These are phyloP conservation scores for Cladorrhinum sp. DNA, from an alignment of 2,329 filamentous ascomycete species.

Conservation along the genomic window DNA sequence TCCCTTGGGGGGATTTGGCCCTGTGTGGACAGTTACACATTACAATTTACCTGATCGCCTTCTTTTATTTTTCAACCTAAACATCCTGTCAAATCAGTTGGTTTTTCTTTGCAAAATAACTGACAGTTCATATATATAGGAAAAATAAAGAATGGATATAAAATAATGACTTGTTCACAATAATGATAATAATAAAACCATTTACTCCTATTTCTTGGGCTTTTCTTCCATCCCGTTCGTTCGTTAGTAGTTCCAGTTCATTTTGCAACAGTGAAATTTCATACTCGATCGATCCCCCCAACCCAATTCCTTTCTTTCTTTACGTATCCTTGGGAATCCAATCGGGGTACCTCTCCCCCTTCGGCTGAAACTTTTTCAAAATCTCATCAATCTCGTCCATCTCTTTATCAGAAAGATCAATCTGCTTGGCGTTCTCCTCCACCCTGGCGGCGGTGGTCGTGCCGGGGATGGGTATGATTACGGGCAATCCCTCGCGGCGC, in stretches of 20 bases:
- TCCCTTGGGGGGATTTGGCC: slow-evolving; percentile 12
- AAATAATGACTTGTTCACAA: too few relatives aligned
- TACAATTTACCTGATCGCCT: slow-evolving; percentile 19
- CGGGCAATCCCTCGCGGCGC: slow-evolving; percentile 48
- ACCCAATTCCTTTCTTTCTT: background rate
- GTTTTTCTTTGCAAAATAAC: background rate
- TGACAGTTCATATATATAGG: slow-evolving; percentile 6
- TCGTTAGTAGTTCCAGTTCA: too few relatives aligned
- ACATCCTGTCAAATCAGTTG: background rate
- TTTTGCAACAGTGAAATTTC: too few relatives aligned
- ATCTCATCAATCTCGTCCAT: slow-evolving; percentile 49
- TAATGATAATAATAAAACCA: too few relatives aligned
- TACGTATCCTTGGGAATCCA: slow-evolving; percentile 16
- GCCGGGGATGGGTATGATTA: slow-evolving; percentile 64
- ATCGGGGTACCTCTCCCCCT: slow-evolving; percentile 47
- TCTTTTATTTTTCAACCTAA: background rate
- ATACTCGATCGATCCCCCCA: background rate
- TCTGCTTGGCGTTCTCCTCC: slow-evolving; percentile 53
- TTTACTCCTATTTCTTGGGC: too few relatives aligned
- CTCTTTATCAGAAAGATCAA: slow-evolving; percentile 50
- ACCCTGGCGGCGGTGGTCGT: slow-evolving; percentile 55
- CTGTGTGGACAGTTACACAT: slow-evolving; percentile 26
- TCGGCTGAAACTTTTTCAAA: slow-evolving; percentile 42
- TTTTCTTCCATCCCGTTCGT: too few relatives aligned
- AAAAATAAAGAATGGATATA: too few relatives aligned